Percentiles rank a stretch among this genome's conserved stretches.
phyloP scores from a whole-genome alignment of 2,329 filamentous ascomycete genomes.

The Colletotrichum siamense region DNA sequence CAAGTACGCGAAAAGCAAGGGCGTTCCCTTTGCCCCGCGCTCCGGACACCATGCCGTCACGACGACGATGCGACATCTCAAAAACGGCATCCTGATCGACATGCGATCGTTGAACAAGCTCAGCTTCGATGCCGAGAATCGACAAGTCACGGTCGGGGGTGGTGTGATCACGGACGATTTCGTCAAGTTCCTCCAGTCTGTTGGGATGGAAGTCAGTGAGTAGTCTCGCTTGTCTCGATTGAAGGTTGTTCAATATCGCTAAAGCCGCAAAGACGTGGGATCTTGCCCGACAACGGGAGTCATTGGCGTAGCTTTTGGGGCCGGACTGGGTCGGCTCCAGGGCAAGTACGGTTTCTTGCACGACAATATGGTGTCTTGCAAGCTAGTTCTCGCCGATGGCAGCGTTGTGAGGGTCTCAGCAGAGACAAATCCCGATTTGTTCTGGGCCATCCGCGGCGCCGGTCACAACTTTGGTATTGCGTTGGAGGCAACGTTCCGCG shows the following conservation, averaged over 20 bases:
- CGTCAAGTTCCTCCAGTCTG: conserved; percentile 5
- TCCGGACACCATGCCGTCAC: conserved; percentile 24
- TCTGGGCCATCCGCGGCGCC: conserved; percentile 56
- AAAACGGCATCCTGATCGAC: conserved; percentile 27
- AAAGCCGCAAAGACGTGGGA: background rate
- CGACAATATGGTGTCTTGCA: conserved; percentile 38
- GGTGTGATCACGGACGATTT: conserved; percentile 11
- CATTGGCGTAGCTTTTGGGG: conserved; percentile 33
- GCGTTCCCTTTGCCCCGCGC: conserved; percentile 9
- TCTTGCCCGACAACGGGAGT: conserved; percentile 27
- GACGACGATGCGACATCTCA: conserved; percentile 14
- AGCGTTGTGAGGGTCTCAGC: conserved; percentile 26
- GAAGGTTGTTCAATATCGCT: background rate
- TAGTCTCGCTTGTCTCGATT: background rate
- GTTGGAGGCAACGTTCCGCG: conserved; percentile 46
- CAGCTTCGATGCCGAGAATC: conserved; percentile 16
- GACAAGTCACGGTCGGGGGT: background rate
- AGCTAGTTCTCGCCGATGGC: conserved; percentile 31
- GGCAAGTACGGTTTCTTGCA: conserved; percentile 24
- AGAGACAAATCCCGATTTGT: conserved; percentile 38
- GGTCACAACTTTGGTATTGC: conserved; percentile 57
- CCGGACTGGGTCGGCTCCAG: conserved; percentile 34
- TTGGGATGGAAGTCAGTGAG: conserved; percentile 17
- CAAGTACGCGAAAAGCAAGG: conserved; percentile 9
- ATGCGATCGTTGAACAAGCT: conserved; percentile 27